Percentiles rank a stretch among this genome's conserved stretches.
Conservation (phyloP, 768 basidiomycete species). For the Suillus hirtellus region DNA sequence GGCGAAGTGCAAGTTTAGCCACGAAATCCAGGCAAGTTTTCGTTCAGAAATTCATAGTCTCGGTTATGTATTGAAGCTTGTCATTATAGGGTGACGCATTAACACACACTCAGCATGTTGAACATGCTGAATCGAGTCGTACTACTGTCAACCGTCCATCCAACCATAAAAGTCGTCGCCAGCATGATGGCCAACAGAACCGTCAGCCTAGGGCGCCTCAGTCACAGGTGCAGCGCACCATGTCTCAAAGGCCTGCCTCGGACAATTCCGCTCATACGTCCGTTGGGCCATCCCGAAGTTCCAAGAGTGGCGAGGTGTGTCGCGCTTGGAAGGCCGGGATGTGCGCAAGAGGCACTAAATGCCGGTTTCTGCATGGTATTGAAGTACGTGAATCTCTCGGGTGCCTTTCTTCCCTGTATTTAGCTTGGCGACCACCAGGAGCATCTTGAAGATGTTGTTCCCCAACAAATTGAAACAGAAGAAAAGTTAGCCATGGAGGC, state of each 20-base stretch:
- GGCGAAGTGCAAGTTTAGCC: conserved; percentile 26
- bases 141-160: not conserved
- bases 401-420: not conserved
- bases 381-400: conserved; percentile 25
- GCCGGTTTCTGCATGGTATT: conserved; percentile 35
- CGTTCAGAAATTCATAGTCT: not conserved
- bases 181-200: not conserved
- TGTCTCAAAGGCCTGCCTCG: not conserved
- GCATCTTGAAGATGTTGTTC: not conserved
- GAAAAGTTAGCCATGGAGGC: not conserved
- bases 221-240: not conserved
- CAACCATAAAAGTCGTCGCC: not conserved
- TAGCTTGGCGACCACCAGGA: not conserved
- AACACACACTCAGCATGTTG: not conserved
- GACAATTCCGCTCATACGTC: conserved; percentile 12
- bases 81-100: conserved; percentile 7
- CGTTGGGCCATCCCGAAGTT: conserved; percentile 11
- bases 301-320: conserved; percentile 26
- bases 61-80: not conserved
- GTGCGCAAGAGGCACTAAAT: conserved; percentile 37
- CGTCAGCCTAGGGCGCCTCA: not conserved
- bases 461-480: not conserved
- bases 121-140: too few species aligned
- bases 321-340: conserved; percentile 39
- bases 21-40: conserved; percentile 19